Evolutionary conservation across 2,329 filamentous ascomycete species (phyloP).

Genomic region (Gaeumannomyces tritici): DNA sequence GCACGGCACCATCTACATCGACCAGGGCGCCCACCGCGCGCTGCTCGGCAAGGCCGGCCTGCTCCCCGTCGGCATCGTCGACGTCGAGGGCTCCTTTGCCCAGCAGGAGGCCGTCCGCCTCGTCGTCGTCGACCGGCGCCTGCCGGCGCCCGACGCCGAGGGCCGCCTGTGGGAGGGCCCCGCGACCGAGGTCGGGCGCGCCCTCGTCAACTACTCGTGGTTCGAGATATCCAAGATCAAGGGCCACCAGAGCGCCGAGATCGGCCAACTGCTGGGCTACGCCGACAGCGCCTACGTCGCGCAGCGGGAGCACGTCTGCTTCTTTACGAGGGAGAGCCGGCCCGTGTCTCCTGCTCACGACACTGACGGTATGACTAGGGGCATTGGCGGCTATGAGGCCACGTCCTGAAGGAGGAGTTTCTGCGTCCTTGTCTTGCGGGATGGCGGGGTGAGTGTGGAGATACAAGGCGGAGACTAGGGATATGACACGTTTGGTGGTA

Average conservation of each 20-base stretch:
- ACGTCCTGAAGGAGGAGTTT: neutral
- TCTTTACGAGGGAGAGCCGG: constrained; percentile 49
- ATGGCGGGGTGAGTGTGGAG: too few species aligned
- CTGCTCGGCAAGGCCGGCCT: constrained; percentile 77
- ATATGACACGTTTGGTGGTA: neutral
- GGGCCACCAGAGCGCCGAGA: constrained; percentile 74
- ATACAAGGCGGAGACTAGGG: neutral
- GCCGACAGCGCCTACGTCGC: constrained; percentile 93
- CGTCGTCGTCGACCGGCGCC: constrained; percentile 60
- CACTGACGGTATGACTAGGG: constrained; percentile 9
- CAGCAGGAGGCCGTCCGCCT: constrained; percentile 89
- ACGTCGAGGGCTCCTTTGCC: constrained; percentile 78
- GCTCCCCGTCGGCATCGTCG: constrained; percentile 81
- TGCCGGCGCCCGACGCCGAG: constrained; percentile 14
- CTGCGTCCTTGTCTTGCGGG: too few species aligned
- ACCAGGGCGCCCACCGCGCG: constrained; percentile 76
- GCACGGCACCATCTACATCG: constrained; percentile 87
- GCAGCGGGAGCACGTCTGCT: constrained; percentile 76
- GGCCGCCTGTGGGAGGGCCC: constrained; percentile 36
- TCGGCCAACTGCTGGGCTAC: constrained; percentile 73
- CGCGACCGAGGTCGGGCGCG: constrained; percentile 71
- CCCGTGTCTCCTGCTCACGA: constrained; percentile 36
- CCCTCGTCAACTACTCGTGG: constrained; percentile 87
- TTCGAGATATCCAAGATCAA: constrained; percentile 76
- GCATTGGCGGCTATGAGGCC: constrained; percentile 14